Percentiles rank a stretch among this genome's conserved stretches.
These are phyloP conservation scores for Phytophthora syringae DNA, from an alignment of 352 stramenopile genomes.

Conservation along the genomic window DNA sequence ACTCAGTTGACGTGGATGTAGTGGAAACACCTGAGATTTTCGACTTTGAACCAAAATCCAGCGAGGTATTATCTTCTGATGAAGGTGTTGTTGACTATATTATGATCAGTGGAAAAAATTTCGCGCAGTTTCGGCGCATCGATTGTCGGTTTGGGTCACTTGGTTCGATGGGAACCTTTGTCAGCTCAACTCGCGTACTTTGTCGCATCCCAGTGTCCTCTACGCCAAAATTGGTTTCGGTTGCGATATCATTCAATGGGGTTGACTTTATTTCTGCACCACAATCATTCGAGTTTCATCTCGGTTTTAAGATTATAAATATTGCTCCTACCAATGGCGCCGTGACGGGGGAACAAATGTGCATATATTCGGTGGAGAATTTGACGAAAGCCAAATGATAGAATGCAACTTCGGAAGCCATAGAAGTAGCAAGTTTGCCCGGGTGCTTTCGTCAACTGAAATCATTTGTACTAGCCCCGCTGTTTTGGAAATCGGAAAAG, in stretches of 20 bases:
- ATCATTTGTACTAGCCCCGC: slow-evolving; percentile 52
- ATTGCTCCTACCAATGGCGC: slow-evolving; percentile 57
- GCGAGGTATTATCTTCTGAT: slow-evolving; percentile 1
- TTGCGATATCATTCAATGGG: slow-evolving; percentile 73
- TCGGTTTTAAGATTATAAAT: slow-evolving; percentile 33
- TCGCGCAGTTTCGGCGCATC: slow-evolving; percentile 45
- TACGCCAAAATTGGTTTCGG: slow-evolving; percentile 21
- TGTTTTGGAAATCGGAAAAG: slow-evolving; percentile 12
- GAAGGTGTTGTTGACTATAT: slow-evolving; percentile 20
- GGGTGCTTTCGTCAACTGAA: slow-evolving; percentile 47
- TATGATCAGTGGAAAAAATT: slow-evolving; percentile 50
- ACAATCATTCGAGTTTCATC: slow-evolving; percentile 46
- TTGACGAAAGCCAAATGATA: slow-evolving; percentile 49
- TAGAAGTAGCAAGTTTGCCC: slow-evolving; percentile 23
- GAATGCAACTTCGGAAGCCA: slow-evolving; percentile 54
- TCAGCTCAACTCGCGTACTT: slow-evolving; percentile 39
- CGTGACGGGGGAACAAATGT: slow-evolving; percentile 68
- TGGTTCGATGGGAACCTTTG: slow-evolving; percentile 39
- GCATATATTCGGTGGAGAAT: slow-evolving; percentile 59
- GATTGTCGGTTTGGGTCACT: slow-evolving; percentile 42
- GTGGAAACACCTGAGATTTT: slow-evolving; percentile 39
- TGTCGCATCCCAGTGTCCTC: slow-evolving; percentile 49
- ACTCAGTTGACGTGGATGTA: slow-evolving; percentile 36
- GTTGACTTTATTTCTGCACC: slow-evolving; percentile 53
- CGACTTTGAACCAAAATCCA: slow-evolving; percentile 35